These are phyloP conservation scores for Acidiella bohemica DNA, from an alignment of 495 filamentous ascomycete species.

Conservation along the genomic window DNA sequence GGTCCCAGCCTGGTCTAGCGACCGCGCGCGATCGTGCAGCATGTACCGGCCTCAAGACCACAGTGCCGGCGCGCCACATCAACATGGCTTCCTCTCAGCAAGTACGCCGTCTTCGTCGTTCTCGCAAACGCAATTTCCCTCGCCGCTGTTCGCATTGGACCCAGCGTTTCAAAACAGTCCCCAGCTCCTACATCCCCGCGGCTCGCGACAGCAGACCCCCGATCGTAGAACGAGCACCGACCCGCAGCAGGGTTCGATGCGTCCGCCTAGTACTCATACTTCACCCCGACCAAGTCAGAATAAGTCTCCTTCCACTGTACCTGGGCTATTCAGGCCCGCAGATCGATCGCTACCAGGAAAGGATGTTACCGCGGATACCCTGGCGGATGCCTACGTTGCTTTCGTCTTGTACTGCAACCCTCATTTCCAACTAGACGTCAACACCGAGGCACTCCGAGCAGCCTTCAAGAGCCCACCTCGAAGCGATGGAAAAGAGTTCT, in stretches of 20 bases:
- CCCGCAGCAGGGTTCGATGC: slow-evolving; percentile 4
- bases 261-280: not conserved
- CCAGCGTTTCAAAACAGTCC: slow-evolving; percentile 6
- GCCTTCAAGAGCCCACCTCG: slow-evolving; percentile 75
- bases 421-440: slow-evolving; percentile 24
- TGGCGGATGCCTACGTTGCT: slow-evolving; percentile 75
- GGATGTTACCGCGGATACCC: slow-evolving; percentile 51
- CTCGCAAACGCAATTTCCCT: slow-evolving; percentile 11
- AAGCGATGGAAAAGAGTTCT: slow-evolving; percentile 87
- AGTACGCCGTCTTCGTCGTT: slow-evolving; percentile 10
- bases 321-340: slow-evolving; percentile 14
- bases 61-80: slow-evolving; percentile 6
- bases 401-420: slow-evolving; percentile 78
- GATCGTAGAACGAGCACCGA: slow-evolving; percentile 2
- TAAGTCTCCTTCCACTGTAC: not conserved
- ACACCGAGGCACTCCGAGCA: slow-evolving; percentile 52
- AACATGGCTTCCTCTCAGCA: slow-evolving; percentile 6
- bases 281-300: slow-evolving; percentile 2
- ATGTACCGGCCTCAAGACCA: slow-evolving; percentile 10
- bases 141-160: slow-evolving; percentile 11
- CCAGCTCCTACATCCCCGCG: slow-evolving; percentile 7
- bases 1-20: no score
- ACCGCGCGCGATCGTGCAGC: no score
- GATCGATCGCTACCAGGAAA: slow-evolving; percentile 49
- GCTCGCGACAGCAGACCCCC: slow-evolving; percentile 1